Base-by-base conservation (phyloP, 257 asterid species). In the Ilex asprella region DNA sequence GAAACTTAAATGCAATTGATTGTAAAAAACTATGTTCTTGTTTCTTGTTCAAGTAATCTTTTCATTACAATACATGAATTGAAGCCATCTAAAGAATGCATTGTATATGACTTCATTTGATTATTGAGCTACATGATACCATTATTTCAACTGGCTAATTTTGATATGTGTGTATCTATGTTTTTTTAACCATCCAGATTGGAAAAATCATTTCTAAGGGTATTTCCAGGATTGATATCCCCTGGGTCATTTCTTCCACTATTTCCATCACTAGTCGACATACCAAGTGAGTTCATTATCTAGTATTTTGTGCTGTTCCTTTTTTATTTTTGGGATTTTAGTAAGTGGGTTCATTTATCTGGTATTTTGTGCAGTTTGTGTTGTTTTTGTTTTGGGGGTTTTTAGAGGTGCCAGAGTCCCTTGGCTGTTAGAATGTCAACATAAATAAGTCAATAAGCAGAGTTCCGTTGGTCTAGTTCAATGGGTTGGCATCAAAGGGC, bases 191-290 rank as follows among this genome's bases (percentile, higher is more conserved):
- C 56, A 67, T 74, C 74, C 88, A 87, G 96, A 63, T 76, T 92
- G 69, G 93, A 83, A 60, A 79, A 79, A 50, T 65, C 66, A 66
- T 89, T 89, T 61, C 65, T 74, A 27, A 66, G 72, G 67, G 78
- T 86, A 41, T 79, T 84, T 69, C 75, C 89, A 12, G 83, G 82
- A 67, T 74, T 92, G 61, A 75, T 86, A 65, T 85, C 97, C 57
- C 81, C 84, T 65, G 97, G 99, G 66, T 84, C 97, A 52, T 86
- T 89, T 77, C 79, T 89, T 69, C 91, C 95, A 47, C 74, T 86
- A 35, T 85, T 92, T 73, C 84, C 95, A 31, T 79, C 93, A 49
- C 75, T 89, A 8, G 73, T 92, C 43, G 99, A 92, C 78, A 74
- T 89, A 61, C 97, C 99, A 39, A 79, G 96, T 91, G 73, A 85